Evolutionary conservation across 176 grass and related monocot genomes (phyloP).

Genomic region (Oryza punctata): DNA sequence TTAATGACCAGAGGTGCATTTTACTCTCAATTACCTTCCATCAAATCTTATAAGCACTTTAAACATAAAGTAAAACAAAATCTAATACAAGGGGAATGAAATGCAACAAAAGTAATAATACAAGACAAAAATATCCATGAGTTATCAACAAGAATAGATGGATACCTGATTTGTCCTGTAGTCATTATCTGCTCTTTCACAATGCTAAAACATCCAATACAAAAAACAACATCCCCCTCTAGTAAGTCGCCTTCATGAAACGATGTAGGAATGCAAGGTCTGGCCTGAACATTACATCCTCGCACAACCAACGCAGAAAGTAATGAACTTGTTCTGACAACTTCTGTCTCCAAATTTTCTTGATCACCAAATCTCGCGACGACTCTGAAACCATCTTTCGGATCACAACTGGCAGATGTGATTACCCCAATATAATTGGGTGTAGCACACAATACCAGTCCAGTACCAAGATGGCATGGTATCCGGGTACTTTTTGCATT

Average conservation of each 20-base stretch:
- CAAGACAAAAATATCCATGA: too few species aligned
- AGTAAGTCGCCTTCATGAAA: background rate
- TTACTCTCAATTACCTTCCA: too few species aligned
- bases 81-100: too few species aligned
- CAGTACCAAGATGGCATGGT: background rate
- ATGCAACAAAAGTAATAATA: too few species aligned
- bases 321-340: background rate
- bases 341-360: background rate
- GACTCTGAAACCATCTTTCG: background rate
- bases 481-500: background rate
- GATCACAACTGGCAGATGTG: background rate
- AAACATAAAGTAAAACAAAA: too few species aligned
- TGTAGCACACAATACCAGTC: background rate
- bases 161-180: background rate
- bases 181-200: background rate
- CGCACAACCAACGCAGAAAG: background rate
- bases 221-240: background rate
- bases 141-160: too few species aligned
- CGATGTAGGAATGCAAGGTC: background rate
- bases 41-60: too few species aligned
- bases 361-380: background rate
- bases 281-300: background rate
- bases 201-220: background rate
- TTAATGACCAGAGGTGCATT: too few species aligned
- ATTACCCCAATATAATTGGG: background rate